These are phyloP conservation scores for Phytophthora pseudosyringae DNA, from an alignment of 352 stramenopile species.

Conservation along the genomic window DNA sequence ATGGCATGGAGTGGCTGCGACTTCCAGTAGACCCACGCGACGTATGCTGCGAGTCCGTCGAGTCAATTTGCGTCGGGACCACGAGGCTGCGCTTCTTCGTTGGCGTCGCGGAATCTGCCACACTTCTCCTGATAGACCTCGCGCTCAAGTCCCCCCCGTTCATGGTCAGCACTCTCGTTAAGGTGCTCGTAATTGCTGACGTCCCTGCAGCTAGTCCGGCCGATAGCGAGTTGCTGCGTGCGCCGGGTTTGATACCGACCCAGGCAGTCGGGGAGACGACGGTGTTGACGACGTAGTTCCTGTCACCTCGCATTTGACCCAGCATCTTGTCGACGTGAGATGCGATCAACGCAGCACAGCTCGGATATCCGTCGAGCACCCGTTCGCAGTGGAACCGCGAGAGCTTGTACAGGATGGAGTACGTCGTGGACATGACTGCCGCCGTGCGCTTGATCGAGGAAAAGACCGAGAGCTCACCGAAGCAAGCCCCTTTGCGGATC, in stretches of 20 bases:
- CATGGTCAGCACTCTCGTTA: conserved; percentile 22
- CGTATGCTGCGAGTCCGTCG: conserved; percentile 6
- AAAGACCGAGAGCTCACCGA: conserved; percentile 80
- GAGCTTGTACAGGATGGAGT: conserved; percentile 73
- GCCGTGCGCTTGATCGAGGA: conserved; percentile 58
- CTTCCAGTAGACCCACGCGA: conserved; percentile 5
- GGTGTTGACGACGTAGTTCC: conserved; percentile 27
- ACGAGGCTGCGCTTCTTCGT: conserved; percentile 26
- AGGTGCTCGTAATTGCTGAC: conserved; percentile 27
- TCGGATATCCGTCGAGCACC: conserved; percentile 61
- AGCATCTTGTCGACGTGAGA: conserved; percentile 29
- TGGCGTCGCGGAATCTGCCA: not conserved
- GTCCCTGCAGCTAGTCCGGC: conserved; percentile 27
- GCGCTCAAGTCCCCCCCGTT: conserved; percentile 21
- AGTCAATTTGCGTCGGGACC: conserved; percentile 22
- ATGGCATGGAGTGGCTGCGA: conserved; percentile 8
- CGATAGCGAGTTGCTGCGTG: conserved; percentile 20
- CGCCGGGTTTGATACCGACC: not conserved
- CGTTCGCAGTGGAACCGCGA: conserved; percentile 69
- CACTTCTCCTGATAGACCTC: conserved; percentile 5
- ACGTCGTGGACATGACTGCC: conserved; percentile 65
- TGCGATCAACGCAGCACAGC: conserved; percentile 41
- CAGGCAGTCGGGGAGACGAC: conserved; percentile 1
- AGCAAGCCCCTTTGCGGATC: conserved; percentile 71
- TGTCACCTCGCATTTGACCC: conserved; percentile 11